Conservation (phyloP, 73 alveolate species). For the Symbiodinium natans region DNA sequence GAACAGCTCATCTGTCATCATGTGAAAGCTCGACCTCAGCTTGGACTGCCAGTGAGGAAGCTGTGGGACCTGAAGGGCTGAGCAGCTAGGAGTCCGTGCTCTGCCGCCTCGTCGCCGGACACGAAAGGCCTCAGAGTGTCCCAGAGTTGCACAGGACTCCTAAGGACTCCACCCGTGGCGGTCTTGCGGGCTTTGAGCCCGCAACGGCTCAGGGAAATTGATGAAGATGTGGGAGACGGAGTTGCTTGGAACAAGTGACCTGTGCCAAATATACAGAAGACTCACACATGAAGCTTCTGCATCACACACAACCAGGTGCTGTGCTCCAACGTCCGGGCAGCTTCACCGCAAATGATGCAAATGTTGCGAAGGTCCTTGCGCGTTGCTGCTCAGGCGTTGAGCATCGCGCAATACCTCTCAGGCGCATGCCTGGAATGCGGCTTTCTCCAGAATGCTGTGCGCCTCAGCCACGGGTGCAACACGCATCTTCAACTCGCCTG, state of each 20-base stretch:
- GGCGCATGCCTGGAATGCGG: neutral
- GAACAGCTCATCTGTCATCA: slow-evolving; percentile 35
- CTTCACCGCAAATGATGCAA: slow-evolving; percentile 54
- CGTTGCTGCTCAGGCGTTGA: no score
- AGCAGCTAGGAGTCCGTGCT: neutral
- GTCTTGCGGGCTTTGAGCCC: neutral
- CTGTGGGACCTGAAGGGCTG: neutral
- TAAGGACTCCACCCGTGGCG: no score
- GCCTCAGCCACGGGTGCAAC: neutral
- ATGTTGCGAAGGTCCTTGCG: slow-evolving; percentile 45
- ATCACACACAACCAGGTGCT: neutral
- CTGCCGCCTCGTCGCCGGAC: slow-evolving; percentile 51
- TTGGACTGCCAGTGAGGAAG: neutral
- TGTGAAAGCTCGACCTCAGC: slow-evolving; percentile 45
- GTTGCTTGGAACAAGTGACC: slow-evolving; percentile 27
- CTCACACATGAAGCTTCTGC: neutral
- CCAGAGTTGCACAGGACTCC: no score
- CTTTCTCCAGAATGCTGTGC: slow-evolving; percentile 24
- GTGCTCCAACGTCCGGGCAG: neutral
- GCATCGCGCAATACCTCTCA: no score
- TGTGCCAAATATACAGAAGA: neutral
- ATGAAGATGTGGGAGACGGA: slow-evolving; percentile 55
- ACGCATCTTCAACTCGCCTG: neutral
- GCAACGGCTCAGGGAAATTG: slow-evolving; percentile 70
- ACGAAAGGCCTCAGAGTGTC: slow-evolving; percentile 34